Evolutionary conservation across 108 stramenopile genomes (phyloP), one percentile per base, ranked within the genome.

Genomic region (Cyclotella atomus): DNA sequence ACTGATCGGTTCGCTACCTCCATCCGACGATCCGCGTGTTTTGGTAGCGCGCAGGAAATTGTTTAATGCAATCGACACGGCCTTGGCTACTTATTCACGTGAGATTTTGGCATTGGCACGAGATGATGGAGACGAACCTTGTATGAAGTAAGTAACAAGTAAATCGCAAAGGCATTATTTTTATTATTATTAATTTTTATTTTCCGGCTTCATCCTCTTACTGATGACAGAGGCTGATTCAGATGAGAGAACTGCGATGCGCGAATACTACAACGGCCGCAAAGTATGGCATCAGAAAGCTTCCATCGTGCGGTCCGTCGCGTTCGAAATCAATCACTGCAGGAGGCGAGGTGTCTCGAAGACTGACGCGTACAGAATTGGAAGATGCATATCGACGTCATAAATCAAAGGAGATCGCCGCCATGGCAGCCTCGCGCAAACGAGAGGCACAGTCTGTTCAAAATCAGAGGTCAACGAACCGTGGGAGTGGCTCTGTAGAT

Each of bases 361-460:
- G 44, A 57, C 77, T 85, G 45, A 85, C 84, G 23, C 81, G 77
- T 8, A 6, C 53, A 41, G 84, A 82, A 38, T 36, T 85, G 8
- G 60, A 76, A 46, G 72, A 81, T 50, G 81, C 71, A 8, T 68
- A 66, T 64, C 32, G 65, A 35, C 64, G 84, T 14, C 55, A 77
- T 53, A 76, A 81, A 36, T 43, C 76, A 20, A 69, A 74, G 27
- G 68, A 81, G 8, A 73, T 73, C 34, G 61, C 73, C 23, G 71
- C 71, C 30, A 71, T 78, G 66, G 60, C 79, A 62, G 47, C 70
- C 19, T 66, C 71, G 27, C 47, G 84, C 54, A 72, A 77, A 35
- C 43, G 73, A 55, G 59, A 66, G 20, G 55, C 72, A 23, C 36
- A 65, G 41, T 46, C 68, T 32, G 65, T 38, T 8, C 80, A 77